A percentile compares a stretch with the other conserved stretches of the same genome.
These are phyloP conservation scores for Secale cereale DNA, from an alignment of 176 grass and related monocot species.

Conservation along the genomic window DNA sequence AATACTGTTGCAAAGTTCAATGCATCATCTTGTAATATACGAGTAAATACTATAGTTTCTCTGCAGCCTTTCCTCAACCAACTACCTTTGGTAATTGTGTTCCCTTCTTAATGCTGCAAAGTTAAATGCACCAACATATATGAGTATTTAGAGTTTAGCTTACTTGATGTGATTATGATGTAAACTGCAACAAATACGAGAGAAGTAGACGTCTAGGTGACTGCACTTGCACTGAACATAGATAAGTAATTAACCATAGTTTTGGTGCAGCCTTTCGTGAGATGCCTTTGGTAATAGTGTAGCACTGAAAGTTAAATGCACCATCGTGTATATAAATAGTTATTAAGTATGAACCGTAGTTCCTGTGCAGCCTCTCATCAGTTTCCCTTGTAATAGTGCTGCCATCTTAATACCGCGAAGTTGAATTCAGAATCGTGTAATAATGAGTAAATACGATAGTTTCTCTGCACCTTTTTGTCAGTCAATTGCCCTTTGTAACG, in stretches of 20 bases:
- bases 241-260: not conserved
- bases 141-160: not conserved
- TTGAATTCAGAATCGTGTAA: not conserved
- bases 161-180: not conserved
- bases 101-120: not conserved
- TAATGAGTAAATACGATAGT: not conserved
- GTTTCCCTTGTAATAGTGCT: not conserved
- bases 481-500: not conserved
- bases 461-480: not conserved
- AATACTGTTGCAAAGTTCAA: not conserved
- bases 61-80: not conserved
- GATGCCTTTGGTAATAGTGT: no score
- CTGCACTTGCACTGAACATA: not conserved
- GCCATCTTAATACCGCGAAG: not conserved
- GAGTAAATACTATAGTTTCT: not conserved
- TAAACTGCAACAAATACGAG: not conserved
- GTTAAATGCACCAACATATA: not conserved
- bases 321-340: not conserved
- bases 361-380: not conserved
- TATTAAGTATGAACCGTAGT: not conserved
- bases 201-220: not conserved
- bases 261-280: no score
- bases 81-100: not conserved
- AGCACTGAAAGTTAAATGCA: not conserved
- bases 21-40: not conserved